These are phyloP conservation scores for Saccharomycopsis olivae DNA, from an alignment of 805 yeast species.

Conservation along the genomic window DNA sequence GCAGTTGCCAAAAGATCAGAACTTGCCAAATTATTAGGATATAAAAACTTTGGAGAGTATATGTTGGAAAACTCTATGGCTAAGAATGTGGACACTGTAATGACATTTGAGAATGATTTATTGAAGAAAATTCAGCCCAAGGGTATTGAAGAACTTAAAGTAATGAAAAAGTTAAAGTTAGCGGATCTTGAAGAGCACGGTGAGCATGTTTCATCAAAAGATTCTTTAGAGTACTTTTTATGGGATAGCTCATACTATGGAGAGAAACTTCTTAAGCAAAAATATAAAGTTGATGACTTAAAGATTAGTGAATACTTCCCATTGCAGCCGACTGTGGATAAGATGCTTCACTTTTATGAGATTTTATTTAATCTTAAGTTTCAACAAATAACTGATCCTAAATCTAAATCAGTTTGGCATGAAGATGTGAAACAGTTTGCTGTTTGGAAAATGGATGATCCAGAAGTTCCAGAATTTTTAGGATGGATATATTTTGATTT, in stretches of 20 bases:
- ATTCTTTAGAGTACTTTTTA: slow-evolving; percentile 34
- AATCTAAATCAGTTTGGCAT: slow-evolving; percentile 54
- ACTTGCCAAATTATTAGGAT: slow-evolving; percentile 56
- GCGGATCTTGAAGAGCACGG: slow-evolving; percentile 39
- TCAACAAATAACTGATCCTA: slow-evolving; percentile 33
- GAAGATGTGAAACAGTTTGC: slow-evolving; percentile 65
- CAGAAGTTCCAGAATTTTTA: slow-evolving; percentile 40
- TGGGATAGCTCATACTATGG: slow-evolving; percentile 73
- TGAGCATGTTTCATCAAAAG: slow-evolving; percentile 26
- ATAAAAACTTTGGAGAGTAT: slow-evolving; percentile 56
- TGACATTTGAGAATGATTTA: slow-evolving; percentile 52
- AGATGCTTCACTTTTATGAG: slow-evolving; percentile 67
- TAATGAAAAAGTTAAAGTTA: slow-evolving; percentile 41
- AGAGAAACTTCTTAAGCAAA: slow-evolving; percentile 52
- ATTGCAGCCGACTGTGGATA: slow-evolving; percentile 49
- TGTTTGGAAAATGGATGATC: slow-evolving; percentile 53
- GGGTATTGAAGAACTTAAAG: slow-evolving; percentile 43
- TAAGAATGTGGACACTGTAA: slow-evolving; percentile 49
- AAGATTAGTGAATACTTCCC: slow-evolving; percentile 75
- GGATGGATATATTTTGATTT: slow-evolving; percentile 77
- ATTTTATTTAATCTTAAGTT: slow-evolving; percentile 59
- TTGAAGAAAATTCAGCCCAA: slow-evolving; percentile 45
- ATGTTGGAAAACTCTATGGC: slow-evolving; percentile 77
- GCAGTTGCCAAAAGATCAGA: slow-evolving; percentile 54
- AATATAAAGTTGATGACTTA: slow-evolving; percentile 62